These are phyloP conservation scores for Megacollybia platyphylla DNA, from an alignment of 1,284 basidiomycete species.

Conservation along the genomic window DNA sequence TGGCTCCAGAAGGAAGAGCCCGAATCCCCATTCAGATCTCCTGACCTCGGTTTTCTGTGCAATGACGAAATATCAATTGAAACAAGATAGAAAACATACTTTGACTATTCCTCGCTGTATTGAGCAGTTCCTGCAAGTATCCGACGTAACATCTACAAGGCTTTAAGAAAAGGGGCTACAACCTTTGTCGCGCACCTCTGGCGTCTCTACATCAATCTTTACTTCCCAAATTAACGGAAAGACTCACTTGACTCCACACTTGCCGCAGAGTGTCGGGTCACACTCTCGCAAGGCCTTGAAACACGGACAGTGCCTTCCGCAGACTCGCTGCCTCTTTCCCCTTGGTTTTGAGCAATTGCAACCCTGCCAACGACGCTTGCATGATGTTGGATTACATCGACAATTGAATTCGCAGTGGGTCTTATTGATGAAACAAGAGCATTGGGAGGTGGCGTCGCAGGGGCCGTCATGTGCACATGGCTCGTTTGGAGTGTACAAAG, in stretches of 20 bases:
- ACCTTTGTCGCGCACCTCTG: not conserved
- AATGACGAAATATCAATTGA: not conserved
- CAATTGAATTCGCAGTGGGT: slow-evolving; percentile 27
- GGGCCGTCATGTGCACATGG: slow-evolving; percentile 28
- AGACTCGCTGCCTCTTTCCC: slow-evolving; percentile 12
- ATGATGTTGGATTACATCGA: slow-evolving; percentile 18
- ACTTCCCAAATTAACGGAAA: slow-evolving; percentile 3
- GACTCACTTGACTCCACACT: slow-evolving; percentile 18
- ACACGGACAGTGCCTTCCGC: slow-evolving; percentile 22
- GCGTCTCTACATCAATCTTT: not conserved
- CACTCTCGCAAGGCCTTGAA: slow-evolving; percentile 22
- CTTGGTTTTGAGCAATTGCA: slow-evolving; percentile 21
- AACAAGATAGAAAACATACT: not conserved
- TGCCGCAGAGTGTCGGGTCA: slow-evolving; percentile 22
- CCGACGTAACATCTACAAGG: slow-evolving; percentile 9
- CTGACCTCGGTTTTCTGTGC: slow-evolving; percentile 20
- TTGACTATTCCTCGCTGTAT: slow-evolving; percentile 7
- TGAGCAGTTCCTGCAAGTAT: slow-evolving; percentile 9
- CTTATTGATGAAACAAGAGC: slow-evolving; percentile 20
- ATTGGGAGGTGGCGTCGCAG: slow-evolving; percentile 16
- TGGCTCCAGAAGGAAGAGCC: slow-evolving; percentile 22
- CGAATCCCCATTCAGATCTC: slow-evolving; percentile 24
- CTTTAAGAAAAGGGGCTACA: not conserved
- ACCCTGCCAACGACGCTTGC: slow-evolving; percentile 23
- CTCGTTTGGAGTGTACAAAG: slow-evolving; percentile 19